A percentile compares a stretch with the other conserved stretches of the same genome.
Evolutionary conservation across 768 basidiomycete genomes (phyloP).

Genomic region (Kwoniella dejecticola): DNA sequence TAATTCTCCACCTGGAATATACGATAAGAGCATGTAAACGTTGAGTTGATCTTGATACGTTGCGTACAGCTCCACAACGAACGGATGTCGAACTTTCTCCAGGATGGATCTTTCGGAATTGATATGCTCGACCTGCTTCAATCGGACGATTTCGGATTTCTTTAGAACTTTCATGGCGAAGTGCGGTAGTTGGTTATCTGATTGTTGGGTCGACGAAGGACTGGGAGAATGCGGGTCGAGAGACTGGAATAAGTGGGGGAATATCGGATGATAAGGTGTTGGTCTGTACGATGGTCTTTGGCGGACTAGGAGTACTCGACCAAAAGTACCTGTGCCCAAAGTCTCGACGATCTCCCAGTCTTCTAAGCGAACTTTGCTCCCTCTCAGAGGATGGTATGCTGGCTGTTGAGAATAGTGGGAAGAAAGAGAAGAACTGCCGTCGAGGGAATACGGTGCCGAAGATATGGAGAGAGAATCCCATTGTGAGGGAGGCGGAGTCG

Average conservation of each 20-base stretch:
- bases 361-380: conserved; percentile 36
- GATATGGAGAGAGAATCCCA: conserved; percentile 34
- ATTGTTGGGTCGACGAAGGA: conserved; percentile 44
- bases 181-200: conserved; percentile 53
- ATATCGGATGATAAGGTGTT: conserved; percentile 51
- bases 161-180: conserved; percentile 57
- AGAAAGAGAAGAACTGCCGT: conserved; percentile 6
- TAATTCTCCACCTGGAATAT: conserved; percentile 93
- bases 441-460: conserved; percentile 9
- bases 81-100: conserved; percentile 86
- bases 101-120: conserved; percentile 94
- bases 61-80: conserved; percentile 80
- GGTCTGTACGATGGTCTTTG: conserved; percentile 59
- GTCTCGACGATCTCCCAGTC: conserved; percentile 59
- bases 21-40: conserved; percentile 97
- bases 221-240: conserved; percentile 46
- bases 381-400: conserved; percentile 10
- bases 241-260: conserved; percentile 50
- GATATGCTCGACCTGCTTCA: conserved; percentile 96
- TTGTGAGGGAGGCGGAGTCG: conserved; percentile 35
- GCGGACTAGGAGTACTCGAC: conserved; percentile 84
- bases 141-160: conserved; percentile 58
- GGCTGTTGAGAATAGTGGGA: conserved; percentile 18
- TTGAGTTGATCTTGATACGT: conserved; percentile 83
- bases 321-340: conserved; percentile 94